These are phyloP conservation scores for Pseudozyma pruni DNA, from an alignment of 1,284 basidiomycete species.

Conservation along the genomic window DNA sequence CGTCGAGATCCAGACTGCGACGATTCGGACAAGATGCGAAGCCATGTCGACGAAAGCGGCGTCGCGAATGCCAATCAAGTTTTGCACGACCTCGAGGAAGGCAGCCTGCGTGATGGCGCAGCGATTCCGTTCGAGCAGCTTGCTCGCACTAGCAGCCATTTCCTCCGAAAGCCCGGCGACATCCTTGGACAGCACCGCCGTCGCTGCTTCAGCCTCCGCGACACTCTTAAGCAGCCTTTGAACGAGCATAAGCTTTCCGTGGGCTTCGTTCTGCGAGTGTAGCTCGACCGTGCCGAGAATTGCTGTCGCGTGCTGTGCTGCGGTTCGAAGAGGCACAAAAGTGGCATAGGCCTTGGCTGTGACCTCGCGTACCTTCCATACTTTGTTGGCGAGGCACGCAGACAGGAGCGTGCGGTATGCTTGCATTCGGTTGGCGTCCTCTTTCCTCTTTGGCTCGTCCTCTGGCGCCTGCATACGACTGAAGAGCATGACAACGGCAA, in stretches of 20 bases:
- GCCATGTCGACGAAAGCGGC: constrained; percentile 17
- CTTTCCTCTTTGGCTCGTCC: constrained; percentile 14
- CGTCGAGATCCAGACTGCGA: constrained; percentile 20
- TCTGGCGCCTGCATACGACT: constrained; percentile 50
- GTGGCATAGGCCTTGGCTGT: constrained; percentile 44
- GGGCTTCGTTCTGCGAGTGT: constrained; percentile 51
- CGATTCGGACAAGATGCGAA: constrained; percentile 12
- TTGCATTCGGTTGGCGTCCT: constrained; percentile 18
- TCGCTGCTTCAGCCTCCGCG: constrained; percentile 19
- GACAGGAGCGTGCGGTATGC: constrained; percentile 26
- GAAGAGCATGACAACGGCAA: constrained; percentile 59
- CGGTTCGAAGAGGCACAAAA: constrained; percentile 27
- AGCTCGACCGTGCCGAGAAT: constrained; percentile 14
- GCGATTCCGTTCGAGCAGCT: constrained; percentile 35
- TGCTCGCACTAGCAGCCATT: constrained; percentile 16
- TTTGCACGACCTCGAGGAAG: constrained; percentile 49
- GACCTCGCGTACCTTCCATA: constrained; percentile 56
- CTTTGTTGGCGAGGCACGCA: constrained; percentile 44
- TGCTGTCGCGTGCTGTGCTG: constrained; percentile 7
- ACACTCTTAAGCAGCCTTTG: constrained; percentile 41
- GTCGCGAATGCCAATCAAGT: constrained; percentile 20
- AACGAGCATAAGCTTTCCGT: constrained; percentile 48
- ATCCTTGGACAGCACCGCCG: constrained; percentile 9
- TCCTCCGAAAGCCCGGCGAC: constrained; percentile 11
- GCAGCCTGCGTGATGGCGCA: constrained; percentile 51